phyloP scores from a whole-genome alignment of 2,329 filamentous ascomycete genomes.

The Polychaeton citri region DNA sequence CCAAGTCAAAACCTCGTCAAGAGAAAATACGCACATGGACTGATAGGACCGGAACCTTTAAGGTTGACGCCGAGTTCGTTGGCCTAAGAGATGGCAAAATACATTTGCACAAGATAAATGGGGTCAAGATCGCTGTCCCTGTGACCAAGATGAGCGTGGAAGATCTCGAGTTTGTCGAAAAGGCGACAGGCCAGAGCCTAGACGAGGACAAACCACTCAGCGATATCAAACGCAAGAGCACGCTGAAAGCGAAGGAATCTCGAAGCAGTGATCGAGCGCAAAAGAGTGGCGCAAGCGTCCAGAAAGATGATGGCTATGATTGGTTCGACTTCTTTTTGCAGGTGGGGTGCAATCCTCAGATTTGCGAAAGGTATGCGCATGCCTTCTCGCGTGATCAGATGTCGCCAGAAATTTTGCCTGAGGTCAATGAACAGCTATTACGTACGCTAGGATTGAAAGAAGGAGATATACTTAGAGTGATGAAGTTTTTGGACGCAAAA shows the following conservation, averaged over 20 bases:
- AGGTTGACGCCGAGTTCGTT: conserved; percentile 91
- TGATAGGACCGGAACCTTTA: conserved; percentile 89
- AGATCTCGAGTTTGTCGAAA: conserved; percentile 91
- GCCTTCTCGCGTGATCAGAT: conserved; percentile 86
- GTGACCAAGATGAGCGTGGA: conserved; percentile 90
- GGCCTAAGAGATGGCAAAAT: conserved; percentile 92
- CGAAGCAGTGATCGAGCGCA: conserved; percentile 12
- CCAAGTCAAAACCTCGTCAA: conserved; percentile 70
- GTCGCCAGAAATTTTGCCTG: conserved; percentile 83
- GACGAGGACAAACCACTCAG: conserved; percentile 87
- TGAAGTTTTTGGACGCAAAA: conserved; percentile 73
- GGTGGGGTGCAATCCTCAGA: conserved; percentile 80
- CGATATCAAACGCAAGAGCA: conserved; percentile 52
- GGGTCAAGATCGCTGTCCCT: conserved; percentile 95
- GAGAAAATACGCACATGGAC: conserved; percentile 84
- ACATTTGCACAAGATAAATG: conserved; percentile 93
- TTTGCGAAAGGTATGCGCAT: conserved; percentile 87
- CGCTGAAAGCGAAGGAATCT: conserved; percentile 32
- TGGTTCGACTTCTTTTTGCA: conserved; percentile 98
- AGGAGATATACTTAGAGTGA: conserved; percentile 91
- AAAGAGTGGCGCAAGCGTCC: conserved; percentile 48
- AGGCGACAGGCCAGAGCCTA: conserved; percentile 70
- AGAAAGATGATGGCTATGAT: conserved; percentile 69
- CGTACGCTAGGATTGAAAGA: conserved; percentile 87
- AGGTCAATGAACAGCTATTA: conserved; percentile 71